Base-by-base conservation (phyloP, 495 filamentous ascomycete species). In the Podospora conica region DNA sequence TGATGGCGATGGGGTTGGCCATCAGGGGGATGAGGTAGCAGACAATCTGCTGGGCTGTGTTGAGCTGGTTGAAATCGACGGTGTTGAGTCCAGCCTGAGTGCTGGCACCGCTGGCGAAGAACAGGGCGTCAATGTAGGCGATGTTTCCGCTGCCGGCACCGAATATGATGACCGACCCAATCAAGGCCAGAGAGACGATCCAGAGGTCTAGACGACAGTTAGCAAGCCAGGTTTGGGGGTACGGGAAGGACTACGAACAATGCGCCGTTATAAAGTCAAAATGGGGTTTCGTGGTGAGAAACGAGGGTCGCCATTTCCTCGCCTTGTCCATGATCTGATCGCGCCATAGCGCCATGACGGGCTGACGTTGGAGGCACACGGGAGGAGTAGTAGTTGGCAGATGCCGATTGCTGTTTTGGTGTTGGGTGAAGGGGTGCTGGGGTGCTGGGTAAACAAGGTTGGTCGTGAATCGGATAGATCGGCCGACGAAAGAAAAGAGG, bases 1-100 rank as follows among this genome's bases (percentile, higher is more conserved):
- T 87, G 76, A 98, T 94, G 63, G 91, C 90, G 66, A 98, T 97
- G 3, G 95, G 95, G 55, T 92, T 98, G 31, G 89, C 85, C 23
- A 93, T 68, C 82, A 91, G 86, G 1, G 89, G 77, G 22, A 91
- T 77, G 31, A 91, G 70, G 63, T 89, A 93, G n/a, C 94, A 71
- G 29, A 89, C 77, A 10, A 91, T 68, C 73, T 90, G 95, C 72
- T 96, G 92, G 68, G 91, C 96, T 7, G 90, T 87, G 63, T 90
- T 95, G 67, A 96, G 78, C 58, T 85, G 80, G 62, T 86, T 90
- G 63, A 88, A 64, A 73, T 71, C 65, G 55, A 69, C 56, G 25
- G 68, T 69, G 64, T 69, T 69, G 54, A 99, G 79, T 0, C 95
- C 95, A 58, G 91, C 94, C 75, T 99, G 95, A 1, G 93, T 97